These are phyloP conservation scores for Mycena galericulata DNA, from an alignment of 768 basidiomycete genomes.

Conservation along the genomic window DNA sequence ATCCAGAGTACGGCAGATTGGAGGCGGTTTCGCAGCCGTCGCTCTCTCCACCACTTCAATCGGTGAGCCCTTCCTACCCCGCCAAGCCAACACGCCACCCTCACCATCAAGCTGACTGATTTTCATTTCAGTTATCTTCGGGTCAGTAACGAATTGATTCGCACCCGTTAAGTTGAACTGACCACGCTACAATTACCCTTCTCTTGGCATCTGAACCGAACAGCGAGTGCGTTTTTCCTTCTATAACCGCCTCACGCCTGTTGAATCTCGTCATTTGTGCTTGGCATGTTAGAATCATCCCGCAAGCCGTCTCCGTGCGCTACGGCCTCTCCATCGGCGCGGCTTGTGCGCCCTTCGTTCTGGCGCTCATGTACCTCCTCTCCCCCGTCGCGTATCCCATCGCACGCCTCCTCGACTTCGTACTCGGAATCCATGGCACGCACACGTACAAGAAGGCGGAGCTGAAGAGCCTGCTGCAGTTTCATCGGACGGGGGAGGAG, in stretches of 20 bases:
- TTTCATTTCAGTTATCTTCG: slow-evolving; percentile 77
- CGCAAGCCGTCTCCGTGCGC: slow-evolving; percentile 80
- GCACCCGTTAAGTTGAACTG: neutral
- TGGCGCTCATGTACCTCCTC: slow-evolving; percentile 76
- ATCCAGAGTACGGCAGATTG: slow-evolving; percentile 47
- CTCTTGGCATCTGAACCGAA: slow-evolving; percentile 50
- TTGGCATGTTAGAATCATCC: slow-evolving; percentile 59
- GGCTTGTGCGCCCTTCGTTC: slow-evolving; percentile 79
- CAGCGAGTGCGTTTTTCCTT: slow-evolving; percentile 70
- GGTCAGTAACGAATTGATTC: slow-evolving; percentile 59
- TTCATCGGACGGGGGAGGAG: slow-evolving; percentile 83
- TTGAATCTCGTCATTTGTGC: neutral
- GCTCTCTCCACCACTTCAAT: slow-evolving; percentile 83
- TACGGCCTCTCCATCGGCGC: slow-evolving; percentile 89
- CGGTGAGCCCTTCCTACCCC: slow-evolving; percentile 52
- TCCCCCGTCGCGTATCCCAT: slow-evolving; percentile 87
- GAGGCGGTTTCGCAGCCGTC: slow-evolving; percentile 82
- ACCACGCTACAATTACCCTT: slow-evolving; percentile 17
- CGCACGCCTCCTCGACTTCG: slow-evolving; percentile 83
- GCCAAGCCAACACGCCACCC: neutral
- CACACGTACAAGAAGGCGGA: slow-evolving; percentile 82
- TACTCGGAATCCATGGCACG: slow-evolving; percentile 80
- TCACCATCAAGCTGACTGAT: slow-evolving; percentile 14
- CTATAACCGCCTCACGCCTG: slow-evolving; percentile 38
- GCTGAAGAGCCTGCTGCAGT: slow-evolving; percentile 82